Percentiles rank a stretch among this genome's conserved stretches.
These are phyloP conservation scores for Diplodia mutila DNA, from an alignment of 2,329 filamentous ascomycete species.

Conservation along the genomic window DNA sequence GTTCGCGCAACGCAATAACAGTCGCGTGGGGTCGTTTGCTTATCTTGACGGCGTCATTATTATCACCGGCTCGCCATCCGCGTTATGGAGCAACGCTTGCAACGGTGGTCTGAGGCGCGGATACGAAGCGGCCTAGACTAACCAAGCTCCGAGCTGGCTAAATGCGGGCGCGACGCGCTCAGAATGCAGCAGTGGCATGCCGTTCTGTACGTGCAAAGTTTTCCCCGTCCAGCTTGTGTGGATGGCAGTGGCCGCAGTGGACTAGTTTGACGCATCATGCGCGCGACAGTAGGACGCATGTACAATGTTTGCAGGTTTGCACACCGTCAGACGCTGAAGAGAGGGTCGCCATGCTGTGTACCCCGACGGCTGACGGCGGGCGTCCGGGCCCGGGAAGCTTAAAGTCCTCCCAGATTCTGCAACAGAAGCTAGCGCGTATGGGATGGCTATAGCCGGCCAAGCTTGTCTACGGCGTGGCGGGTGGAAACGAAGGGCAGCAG, in stretches of 20 bases:
- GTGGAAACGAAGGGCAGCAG: background rate
- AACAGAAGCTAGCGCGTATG: background rate
- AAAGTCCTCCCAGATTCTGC: background rate
- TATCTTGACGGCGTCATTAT: constrained; percentile 12
- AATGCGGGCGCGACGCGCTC: background rate
- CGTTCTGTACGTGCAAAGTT: constrained; percentile 4
- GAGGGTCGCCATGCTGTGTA: constrained; percentile 2
- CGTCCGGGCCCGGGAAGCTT: background rate
- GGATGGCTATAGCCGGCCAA: background rate
- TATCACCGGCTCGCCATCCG: background rate
- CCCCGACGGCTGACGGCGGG: background rate
- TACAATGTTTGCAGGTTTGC: constrained; percentile 25
- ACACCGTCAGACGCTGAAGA: constrained; percentile 23
- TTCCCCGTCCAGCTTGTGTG: constrained; percentile 3
- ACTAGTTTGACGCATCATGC: constrained; percentile 5
- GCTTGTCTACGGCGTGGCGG: background rate
- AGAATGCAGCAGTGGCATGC: background rate
- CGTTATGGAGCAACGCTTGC: constrained; percentile 7
- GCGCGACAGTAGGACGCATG: constrained; percentile 7
- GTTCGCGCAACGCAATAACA: constrained; percentile 7
- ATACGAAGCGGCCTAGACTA: background rate
- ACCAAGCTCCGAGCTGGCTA: background rate
- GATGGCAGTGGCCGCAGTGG: background rate
- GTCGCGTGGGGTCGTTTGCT: constrained; percentile 16
- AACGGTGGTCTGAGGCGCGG: background rate